Base-by-base conservation (phyloP, 1,284 basidiomycete genomes). In the Ustilago shanxiensis region DNA sequence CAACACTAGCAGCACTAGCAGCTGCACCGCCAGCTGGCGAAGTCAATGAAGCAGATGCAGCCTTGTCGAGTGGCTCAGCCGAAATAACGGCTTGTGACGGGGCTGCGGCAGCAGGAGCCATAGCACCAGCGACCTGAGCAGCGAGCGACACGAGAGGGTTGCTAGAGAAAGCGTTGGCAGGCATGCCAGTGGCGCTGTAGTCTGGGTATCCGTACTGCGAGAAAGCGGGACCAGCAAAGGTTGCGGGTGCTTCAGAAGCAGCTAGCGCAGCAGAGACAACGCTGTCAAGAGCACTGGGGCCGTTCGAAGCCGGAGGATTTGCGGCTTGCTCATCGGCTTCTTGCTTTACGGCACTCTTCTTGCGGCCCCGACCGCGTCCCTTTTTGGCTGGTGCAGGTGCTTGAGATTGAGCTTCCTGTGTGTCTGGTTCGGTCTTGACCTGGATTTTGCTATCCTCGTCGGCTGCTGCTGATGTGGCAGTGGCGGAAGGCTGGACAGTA, bases 101-200 rank as follows among this genome's bases (percentile, higher is more conserved):
- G 22, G 63, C 44, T 1, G 45, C 57, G 28, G 59, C 47, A 18
- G 72, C 49, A 2, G 72, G 59, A 14, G 68, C 60, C 50, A 71
- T 50, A 1, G 64, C 58, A n/a, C 60, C 61, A 22, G 66, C 66
- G 7, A 72, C 75, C 41, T 74, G 76, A 37, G 71, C 67, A 4
- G 76, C 76, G 20, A 78, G 51, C 20, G 76, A 74, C 29, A 64
- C 65, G 26, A 78, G 62, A 41, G 72, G 72, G 53, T 75, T 71
- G 60, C 58, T 31, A 11, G 67, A 53, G 29, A 78, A 78, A 39
- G 76, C 76, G 4, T 54, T 66, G 8, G 60, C 58, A 2, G 71
- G 71, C 60, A 78, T 63, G 50, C 51, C 61, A 29, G 60, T 71
- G 45, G 63, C 64, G 47, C 64, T 69, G 71, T 78, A 78, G 41